Base-by-base conservation (phyloP, 208 protist species). In the Trypanosoma rangeli region DNA sequence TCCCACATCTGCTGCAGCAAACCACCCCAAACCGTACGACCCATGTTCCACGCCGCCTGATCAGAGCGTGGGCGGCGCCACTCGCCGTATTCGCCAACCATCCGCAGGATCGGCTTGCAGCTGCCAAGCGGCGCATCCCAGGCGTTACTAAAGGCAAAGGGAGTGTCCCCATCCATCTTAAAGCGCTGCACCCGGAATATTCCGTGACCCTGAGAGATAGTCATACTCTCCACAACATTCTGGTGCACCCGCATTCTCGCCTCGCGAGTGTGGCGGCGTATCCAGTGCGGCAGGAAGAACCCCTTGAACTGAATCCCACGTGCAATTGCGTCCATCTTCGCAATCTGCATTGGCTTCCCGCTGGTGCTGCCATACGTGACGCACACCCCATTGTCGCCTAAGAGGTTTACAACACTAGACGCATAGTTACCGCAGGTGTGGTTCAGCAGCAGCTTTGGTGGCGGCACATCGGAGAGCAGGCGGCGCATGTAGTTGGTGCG, bases 361-460 rank as follows among this genome's bases (percentile, higher is more conserved):
- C 90, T 96, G 77, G 98, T 98, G 78, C 93, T 97, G 57, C 98
- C 98, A 78, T 99, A 99, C 3, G 97, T 99, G 15, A 99, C 97
- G 49, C 98, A 85, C 5, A 90, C 85, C 49, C 94, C 96, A 44
- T 87, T 75, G 56, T 97, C 85, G 42, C 88, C 96, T 15, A 99
- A 82, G 7, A 94, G 82, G 33, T 95, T 89, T 24, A 94, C 78
- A 48, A 98, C 73, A 69, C 95, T 85, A 18, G 94, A 96, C 5
- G 89, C 93, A 66, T 84, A 92, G 24, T 77, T 76, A 29, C 98
- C 98, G 69, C 98, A 97, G 22, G 95, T 96, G 73, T 95, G 90
- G 75, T 99, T 98, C 22, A 99, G 81, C 33, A 96, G 87, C 18
- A 99, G 78, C 75, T 93, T 96, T 64, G 97, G 93, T 54, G 88